Conservation (phyloP, 2,329 filamentous ascomycete genomes). For the Ceratocystis diversiconidia region DNA sequence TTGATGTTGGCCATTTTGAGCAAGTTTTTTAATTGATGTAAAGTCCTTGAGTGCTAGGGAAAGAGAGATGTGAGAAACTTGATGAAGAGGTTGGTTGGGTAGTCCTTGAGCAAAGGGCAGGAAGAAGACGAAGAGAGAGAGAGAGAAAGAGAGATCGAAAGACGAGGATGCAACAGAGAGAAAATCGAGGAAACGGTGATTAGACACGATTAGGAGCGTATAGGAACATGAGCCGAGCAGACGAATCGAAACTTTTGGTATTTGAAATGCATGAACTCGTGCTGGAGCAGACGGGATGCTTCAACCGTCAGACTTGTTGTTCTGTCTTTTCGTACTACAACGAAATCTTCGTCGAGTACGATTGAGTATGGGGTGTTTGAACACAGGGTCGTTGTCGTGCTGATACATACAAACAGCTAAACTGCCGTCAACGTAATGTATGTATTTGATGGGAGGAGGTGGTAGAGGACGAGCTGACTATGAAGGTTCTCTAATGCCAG, state of each 20-base stretch:
- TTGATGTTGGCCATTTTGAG: conserved; percentile 92
- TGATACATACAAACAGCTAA: conserved; percentile 77
- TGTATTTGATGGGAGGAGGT: conserved; percentile 19
- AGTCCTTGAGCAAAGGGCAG: not conserved
- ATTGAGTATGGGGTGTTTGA: conserved; percentile 63
- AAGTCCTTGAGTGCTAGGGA: conserved; percentile 10
- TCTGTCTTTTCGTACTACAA: conserved; percentile 18
- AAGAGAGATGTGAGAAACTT: not conserved
- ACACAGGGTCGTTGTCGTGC: conserved; percentile 79
- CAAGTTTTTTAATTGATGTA: conserved; percentile 19
- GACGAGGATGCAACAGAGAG: conserved; percentile 20
- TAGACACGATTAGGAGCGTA: conserved; percentile 18
- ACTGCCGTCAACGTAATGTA: conserved; percentile 10
- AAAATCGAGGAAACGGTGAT: conserved; percentile 24
- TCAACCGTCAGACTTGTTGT: conserved; percentile 68
- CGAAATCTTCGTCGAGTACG: conserved; percentile 17
- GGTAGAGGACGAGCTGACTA: conserved; percentile 9
- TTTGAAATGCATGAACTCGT: conserved; percentile 38
- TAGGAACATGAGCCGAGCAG: conserved; percentile 25
- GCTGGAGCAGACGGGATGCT: conserved; percentile 35
- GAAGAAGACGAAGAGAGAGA: conserved; percentile 15
- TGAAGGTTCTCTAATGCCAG: not conserved
- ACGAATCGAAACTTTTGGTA: conserved; percentile 37
- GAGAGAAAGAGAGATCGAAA: conserved; percentile 17
- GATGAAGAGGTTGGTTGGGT: not conserved